Evolutionary conservation across 2,329 filamentous ascomycete genomes (phyloP), one percentile per base, ranked within the genome.

Genomic region (Zymoseptoria pseudotritici): DNA sequence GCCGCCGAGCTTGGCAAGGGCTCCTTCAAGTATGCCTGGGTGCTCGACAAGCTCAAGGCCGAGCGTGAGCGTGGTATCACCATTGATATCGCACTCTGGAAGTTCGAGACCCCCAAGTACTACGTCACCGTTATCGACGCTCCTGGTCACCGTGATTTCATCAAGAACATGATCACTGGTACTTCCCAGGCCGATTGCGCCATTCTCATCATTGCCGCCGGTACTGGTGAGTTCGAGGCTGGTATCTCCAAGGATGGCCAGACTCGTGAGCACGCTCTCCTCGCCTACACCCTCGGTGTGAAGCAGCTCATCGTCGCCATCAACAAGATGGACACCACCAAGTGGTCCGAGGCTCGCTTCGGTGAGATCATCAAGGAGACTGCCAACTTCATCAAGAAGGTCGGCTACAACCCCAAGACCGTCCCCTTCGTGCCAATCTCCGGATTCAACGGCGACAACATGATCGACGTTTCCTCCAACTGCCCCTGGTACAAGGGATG

Each of bases 121-220:
- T 52, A 53, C 9, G 64, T 66, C 58, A 67, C 65, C 31, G 50
- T 57, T 53, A 58, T 66, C 89, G 90, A 99, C 78, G 94, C 94
- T 80, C 94, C 94, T 77, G 94, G 94, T 83, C 94, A 99, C 84
- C 93, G 94, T 94, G 94, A 99, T 79, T 99, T 97, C 87, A 97
- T 99, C 91, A 99, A 99, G 93, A 99, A 97, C 92, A 99, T 99
- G 94, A 99, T 99, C 82, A 97, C 94, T 89, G 94, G 94, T 92
- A 97, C 94, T 78, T 99, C 94, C 81, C 94, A 97, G 89, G 94
- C 94, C 75, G 94, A 99, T 79, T 97, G 94, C 84, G 94, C 94
- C 77, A 91, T 99, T 81, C 92, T 99, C 86, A 97, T 99, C 84
- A 99, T 99, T 83, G 94, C 93, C 75, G 91, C 94, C 77, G 94